A percentile compares a stretch with the other conserved stretches of the same genome.
Evolutionary conservation across 2,329 filamentous ascomycete genomes (phyloP).

Genomic region (Trichoderma arundinaceum): DNA sequence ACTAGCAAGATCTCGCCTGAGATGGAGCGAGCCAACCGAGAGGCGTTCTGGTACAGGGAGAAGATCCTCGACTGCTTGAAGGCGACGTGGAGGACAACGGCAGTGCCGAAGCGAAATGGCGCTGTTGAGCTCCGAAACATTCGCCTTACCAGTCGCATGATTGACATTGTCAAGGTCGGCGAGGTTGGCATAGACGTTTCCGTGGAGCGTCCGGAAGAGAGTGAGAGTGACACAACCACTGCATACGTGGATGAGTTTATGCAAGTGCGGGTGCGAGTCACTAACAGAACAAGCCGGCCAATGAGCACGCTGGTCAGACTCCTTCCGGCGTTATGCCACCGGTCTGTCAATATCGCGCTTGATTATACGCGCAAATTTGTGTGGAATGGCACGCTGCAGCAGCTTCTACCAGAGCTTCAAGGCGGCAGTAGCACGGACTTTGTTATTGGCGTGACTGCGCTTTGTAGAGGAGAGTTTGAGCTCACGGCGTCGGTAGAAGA

Average conservation of each 20-base stretch:
- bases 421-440: slow-evolving; percentile 65
- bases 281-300: slow-evolving; percentile 71
- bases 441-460: slow-evolving; percentile 71
- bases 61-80: slow-evolving; percentile 73
- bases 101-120: slow-evolving; percentile 62
- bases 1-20: slow-evolving; percentile 79
- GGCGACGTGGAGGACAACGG: slow-evolving; percentile 71
- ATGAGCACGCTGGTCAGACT: slow-evolving; percentile 77
- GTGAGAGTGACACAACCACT: slow-evolving; percentile 32
- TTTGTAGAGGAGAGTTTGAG: slow-evolving; percentile 84
- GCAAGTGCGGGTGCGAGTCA: slow-evolving; percentile 71
- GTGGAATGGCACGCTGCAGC: slow-evolving; percentile 85
- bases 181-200: slow-evolving; percentile 73
- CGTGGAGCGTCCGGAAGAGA: slow-evolving; percentile 46
- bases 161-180: slow-evolving; percentile 80
- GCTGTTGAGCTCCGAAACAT: slow-evolving; percentile 78
- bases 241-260: slow-evolving; percentile 63
- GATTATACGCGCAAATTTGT: slow-evolving; percentile 82
- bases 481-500: slow-evolving; percentile 83
- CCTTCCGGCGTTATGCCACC: slow-evolving; percentile 76
- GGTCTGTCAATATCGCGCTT: slow-evolving; percentile 73
- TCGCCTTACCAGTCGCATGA: slow-evolving; percentile 75
- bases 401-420: slow-evolving; percentile 66
- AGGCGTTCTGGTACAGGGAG: slow-evolving; percentile 92
- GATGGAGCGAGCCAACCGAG: slow-evolving; percentile 75